These are phyloP conservation scores for Daldinia bambusicola DNA, from an alignment of 495 filamentous ascomycete species.

Conservation along the genomic window DNA sequence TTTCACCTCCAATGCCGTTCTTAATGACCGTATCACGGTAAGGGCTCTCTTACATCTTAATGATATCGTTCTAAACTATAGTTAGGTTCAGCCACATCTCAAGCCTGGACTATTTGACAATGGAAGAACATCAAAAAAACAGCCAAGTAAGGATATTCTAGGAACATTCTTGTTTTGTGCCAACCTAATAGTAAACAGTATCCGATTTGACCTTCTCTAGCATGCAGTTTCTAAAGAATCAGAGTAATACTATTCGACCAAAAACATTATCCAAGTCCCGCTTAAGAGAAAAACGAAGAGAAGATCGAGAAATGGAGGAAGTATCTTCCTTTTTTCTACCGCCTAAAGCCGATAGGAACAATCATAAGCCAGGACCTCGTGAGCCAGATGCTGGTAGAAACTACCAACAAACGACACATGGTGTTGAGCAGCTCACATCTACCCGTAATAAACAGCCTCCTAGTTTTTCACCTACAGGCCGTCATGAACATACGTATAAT, in stretches of 20 bases:
- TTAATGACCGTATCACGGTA: slow-evolving; percentile 71
- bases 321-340: slow-evolving; percentile 56
- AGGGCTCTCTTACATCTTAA: slow-evolving; percentile 28
- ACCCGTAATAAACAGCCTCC: background rate
- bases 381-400: background rate
- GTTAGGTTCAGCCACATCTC: slow-evolving; percentile 65
- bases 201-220: slow-evolving; percentile 75
- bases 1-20: slow-evolving; percentile 72
- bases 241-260: slow-evolving; percentile 27
- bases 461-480: background rate
- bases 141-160: slow-evolving; percentile 55
- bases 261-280: slow-evolving; percentile 38
- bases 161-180: background rate
- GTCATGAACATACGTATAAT: background rate
- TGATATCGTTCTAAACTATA: slow-evolving; percentile 41
- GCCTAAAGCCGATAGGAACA: slow-evolving; percentile 14
- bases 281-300: slow-evolving; percentile 37
- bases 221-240: slow-evolving; percentile 66
- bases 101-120: slow-evolving; percentile 76
- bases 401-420: background rate
- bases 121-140: slow-evolving; percentile 70
- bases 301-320: slow-evolving; percentile 53
- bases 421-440: background rate
- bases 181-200: slow-evolving; percentile 55
- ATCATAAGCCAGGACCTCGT: slow-evolving; percentile 2